Evolutionary conservation across 2,329 filamentous ascomycete genomes (phyloP).

Genomic region (Colletotrichum neosansevieriae): DNA sequence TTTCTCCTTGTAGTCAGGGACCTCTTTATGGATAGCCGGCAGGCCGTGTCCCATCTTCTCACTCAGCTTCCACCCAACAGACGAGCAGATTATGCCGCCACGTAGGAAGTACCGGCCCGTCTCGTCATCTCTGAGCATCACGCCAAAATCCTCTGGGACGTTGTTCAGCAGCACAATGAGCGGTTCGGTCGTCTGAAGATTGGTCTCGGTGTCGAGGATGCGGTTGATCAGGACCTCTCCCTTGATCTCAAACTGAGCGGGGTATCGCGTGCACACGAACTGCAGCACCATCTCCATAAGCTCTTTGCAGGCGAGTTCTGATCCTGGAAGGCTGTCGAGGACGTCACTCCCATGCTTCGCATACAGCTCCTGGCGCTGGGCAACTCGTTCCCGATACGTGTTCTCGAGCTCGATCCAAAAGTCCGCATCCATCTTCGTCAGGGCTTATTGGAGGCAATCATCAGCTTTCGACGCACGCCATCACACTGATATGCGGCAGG

Average conservation of each 20-base stretch:
- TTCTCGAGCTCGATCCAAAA: constrained; percentile 92
- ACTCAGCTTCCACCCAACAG: constrained; percentile 82
- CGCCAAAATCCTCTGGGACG: constrained; percentile 85
- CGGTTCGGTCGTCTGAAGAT: constrained; percentile 72
- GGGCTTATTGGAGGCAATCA: constrained; percentile 61
- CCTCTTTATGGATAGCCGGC: constrained; percentile 76
- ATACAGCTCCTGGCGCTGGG: constrained; percentile 75
- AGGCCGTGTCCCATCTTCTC: constrained; percentile 80
- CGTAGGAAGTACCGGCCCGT: constrained; percentile 81
- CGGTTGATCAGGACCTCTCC: constrained; percentile 73
- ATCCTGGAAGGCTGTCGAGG: constrained; percentile 77
- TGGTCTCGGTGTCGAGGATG: constrained; percentile 72
- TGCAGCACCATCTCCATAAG: constrained; percentile 89
- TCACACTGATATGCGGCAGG: constrained; percentile 40
- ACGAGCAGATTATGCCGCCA: constrained; percentile 82
- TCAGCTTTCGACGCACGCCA: background rate
- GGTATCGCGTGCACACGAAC: constrained; percentile 83
- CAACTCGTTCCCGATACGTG: constrained; percentile 76
- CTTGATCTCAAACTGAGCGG: constrained; percentile 76
- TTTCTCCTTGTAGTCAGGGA: constrained; percentile 89
- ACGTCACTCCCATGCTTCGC: constrained; percentile 72
- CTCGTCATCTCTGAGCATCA: constrained; percentile 77
- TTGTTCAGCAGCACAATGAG: constrained; percentile 80
- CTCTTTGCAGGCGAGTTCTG: constrained; percentile 84
- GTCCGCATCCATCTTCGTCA: constrained; percentile 82